Conservation (phyloP, 2,329 filamentous ascomycete genomes). For the Coniella vitis region DNA sequence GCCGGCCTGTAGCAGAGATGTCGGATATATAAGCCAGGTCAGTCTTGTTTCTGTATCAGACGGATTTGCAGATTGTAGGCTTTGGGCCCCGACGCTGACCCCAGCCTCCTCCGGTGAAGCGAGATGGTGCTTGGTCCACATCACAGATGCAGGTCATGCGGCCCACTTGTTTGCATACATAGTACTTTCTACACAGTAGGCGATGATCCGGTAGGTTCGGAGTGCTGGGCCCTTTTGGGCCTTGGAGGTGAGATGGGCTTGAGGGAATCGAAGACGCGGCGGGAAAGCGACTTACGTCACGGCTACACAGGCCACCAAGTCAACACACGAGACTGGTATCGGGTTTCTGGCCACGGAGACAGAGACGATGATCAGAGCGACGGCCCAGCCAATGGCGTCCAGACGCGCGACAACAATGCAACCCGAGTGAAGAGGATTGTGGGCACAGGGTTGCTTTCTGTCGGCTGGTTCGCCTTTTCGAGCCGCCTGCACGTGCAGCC, state of each 20-base stretch:
- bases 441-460: constrained; percentile 18
- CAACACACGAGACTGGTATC: constrained; percentile 17
- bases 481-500: constrained; percentile 25
- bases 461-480: constrained; percentile 18
- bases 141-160: constrained; percentile 8
- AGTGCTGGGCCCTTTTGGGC: not conserved
- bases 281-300: constrained; percentile 20
- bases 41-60: not conserved
- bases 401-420: constrained; percentile 24
- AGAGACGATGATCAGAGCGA: constrained; percentile 22
- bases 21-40: not conserved
- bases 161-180: constrained; percentile 6
- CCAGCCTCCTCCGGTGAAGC: not conserved
- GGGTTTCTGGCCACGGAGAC: constrained; percentile 18
- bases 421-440: constrained; percentile 26
- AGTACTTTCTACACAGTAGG: too few species aligned
- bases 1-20: constrained; percentile 6
- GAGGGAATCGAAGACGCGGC: too few species aligned
- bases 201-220: constrained; percentile 2
- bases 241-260: not conserved
- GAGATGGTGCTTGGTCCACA: constrained; percentile 7
- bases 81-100: not conserved
- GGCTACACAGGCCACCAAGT: constrained; percentile 22
- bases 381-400: constrained; percentile 23
- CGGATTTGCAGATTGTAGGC: not conserved